Evolutionary conservation across 192 early-diverging fungal species (phyloP), one percentile per base, ranked within the genome.

Genomic region (Coemansia reversa): DNA sequence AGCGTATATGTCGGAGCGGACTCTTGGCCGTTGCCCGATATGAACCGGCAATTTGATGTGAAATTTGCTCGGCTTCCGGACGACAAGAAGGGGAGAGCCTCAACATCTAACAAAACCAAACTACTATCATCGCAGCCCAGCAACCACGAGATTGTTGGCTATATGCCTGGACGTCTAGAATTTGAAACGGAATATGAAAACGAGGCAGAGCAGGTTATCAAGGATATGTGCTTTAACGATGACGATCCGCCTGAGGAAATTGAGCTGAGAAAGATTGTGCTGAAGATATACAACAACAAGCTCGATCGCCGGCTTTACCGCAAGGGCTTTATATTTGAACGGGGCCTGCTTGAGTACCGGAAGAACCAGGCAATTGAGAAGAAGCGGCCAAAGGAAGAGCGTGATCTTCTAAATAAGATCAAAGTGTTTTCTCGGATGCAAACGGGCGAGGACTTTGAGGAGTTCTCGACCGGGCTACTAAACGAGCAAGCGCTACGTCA

Each of bases 171-270:
- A 14, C 91, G 97, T 20, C 71, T 86, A 23, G 97, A 99, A 77
- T 99, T 97, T 76, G 97, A 99, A 58, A 86, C 84, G n/a, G 97
- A 99, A 75, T 86, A 87, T 63, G 96, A 98, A 53, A 96, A 98
- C 61, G 95, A 96, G 35, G 95, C 96, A 4, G 97, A 99, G 81
- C 85, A 90, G 49, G 69, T 81, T n/a, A 88, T 99, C 55, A 99
- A 98, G 66, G 96, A 99, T 62, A 91, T 99, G 86, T 79, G 88
- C 47, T 92, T 99, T 71, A 85, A 84, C 53, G 94, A 96, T 28
- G 88, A 88, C 45, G 95, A 99, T 65, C 75, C 88, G 8, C 83
- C 84, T 12, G 92, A 93, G 58, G 97, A 98, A 68, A 86, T 85
- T 20, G 94, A 92, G 62, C 84, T 99, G 32, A 96, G 98, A 69